A percentile compares a stretch with the other conserved stretches of the same genome.
Evolutionary conservation across 768 basidiomycete genomes (phyloP).

Genomic region (Pleurotus ostreatus): DNA sequence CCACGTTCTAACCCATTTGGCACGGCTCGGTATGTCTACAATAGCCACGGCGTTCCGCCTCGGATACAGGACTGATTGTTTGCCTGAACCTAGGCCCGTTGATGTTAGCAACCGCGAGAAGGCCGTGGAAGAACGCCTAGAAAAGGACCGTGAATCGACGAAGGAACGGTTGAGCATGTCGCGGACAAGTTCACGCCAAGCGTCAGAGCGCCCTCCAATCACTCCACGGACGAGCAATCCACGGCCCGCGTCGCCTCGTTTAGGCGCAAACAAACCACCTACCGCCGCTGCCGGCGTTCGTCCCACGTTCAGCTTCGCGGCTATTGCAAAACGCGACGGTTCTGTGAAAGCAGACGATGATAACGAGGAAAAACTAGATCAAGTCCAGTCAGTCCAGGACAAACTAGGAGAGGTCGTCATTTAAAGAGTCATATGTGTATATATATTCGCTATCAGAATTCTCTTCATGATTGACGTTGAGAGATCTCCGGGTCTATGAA

Average conservation of each 20-base stretch:
- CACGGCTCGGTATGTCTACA: slow-evolving; percentile 58
- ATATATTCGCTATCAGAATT: background rate
- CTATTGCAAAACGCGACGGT: slow-evolving; percentile 42
- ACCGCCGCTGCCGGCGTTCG: slow-evolving; percentile 50
- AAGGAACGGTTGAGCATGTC: slow-evolving; percentile 50
- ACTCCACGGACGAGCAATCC: slow-evolving; percentile 21
- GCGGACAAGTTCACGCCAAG: slow-evolving; percentile 46
- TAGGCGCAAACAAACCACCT: slow-evolving; percentile 14
- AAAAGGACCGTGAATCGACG: slow-evolving; percentile 59
- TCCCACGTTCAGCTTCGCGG: slow-evolving; percentile 79
- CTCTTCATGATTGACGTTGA: slow-evolving; percentile 8
- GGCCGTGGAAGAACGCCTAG: slow-evolving; percentile 66
- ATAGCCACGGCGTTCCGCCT: background rate
- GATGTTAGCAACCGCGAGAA: slow-evolving; percentile 77
- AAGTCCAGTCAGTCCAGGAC: slow-evolving; percentile 13
- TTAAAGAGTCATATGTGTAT: slow-evolving; percentile 12
- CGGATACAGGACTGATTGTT: background rate
- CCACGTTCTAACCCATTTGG: slow-evolving; percentile 80
- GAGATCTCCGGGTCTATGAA: slow-evolving; percentile 51
- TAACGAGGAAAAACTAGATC: slow-evolving; percentile 15
- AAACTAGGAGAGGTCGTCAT: slow-evolving; percentile 33
- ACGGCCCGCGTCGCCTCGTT: slow-evolving; percentile 23
- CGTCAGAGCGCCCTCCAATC: slow-evolving; percentile 42
- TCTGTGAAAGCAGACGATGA: slow-evolving; percentile 10
- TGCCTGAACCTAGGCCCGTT: slow-evolving; percentile 58